These are phyloP conservation scores for Quercus tomentella DNA, from an alignment of 331 rosid genomes.

Conservation along the genomic window DNA sequence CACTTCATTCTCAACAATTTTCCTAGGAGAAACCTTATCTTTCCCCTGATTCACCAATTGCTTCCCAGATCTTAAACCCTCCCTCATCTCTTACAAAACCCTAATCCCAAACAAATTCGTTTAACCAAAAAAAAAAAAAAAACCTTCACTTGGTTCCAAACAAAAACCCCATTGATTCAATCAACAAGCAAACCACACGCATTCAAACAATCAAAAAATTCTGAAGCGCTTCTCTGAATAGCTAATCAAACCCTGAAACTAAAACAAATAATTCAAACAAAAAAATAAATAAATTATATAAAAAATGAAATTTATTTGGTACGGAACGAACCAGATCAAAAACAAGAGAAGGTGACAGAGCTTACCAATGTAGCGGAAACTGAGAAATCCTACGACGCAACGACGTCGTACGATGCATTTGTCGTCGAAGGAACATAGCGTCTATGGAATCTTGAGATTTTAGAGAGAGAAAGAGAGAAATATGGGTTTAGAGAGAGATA, in stretches of 20 bases:
- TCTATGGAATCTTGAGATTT: slow-evolving; percentile 25
- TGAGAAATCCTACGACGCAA: slow-evolving; percentile 17
- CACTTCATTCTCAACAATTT: slow-evolving; percentile 15
- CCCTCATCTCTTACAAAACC: slow-evolving; percentile 56
- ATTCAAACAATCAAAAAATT: neutral
- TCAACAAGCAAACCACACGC: neutral
- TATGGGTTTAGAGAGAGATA: slow-evolving; percentile 16
- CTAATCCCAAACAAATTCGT: slow-evolving; percentile 29
- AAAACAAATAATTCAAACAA: neutral
- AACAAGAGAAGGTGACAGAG: neutral
- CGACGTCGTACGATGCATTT: neutral
- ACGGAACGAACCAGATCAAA: slow-evolving; percentile 37
- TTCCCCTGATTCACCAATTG: slow-evolving; percentile 19
- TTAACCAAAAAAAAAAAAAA: neutral
- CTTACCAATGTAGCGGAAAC: slow-evolving; percentile 54
- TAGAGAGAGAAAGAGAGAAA: slow-evolving; percentile 25
- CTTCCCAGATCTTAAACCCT: slow-evolving; percentile 65
- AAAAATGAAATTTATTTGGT: no score
- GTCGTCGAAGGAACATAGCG: slow-evolving; percentile 22
- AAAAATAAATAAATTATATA: neutral
- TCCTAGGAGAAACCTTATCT: slow-evolving; percentile 13
- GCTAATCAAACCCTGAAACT: neutral
- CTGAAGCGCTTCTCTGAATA: neutral
- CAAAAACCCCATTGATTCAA: slow-evolving; percentile 19
- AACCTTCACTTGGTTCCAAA: slow-evolving; percentile 13